phyloP scores from a whole-genome alignment of 2,329 filamentous ascomycete species.

The Aspergillus awamori region DNA sequence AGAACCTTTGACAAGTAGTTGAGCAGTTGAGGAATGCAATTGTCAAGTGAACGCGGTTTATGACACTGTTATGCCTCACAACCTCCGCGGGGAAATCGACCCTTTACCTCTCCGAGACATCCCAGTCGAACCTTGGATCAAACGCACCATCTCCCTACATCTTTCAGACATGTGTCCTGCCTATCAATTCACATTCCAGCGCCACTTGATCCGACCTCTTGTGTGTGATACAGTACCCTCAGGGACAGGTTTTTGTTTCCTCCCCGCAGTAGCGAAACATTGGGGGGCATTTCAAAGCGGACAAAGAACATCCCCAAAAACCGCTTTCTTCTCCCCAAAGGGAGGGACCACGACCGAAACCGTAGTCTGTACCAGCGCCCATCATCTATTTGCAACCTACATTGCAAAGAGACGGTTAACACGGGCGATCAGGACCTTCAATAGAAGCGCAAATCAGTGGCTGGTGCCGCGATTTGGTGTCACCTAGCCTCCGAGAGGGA shows the following conservation, averaged over 20 bases:
- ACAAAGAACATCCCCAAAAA: slow-evolving; percentile 98
- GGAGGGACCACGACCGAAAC: background rate
- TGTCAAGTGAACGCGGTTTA: slow-evolving; percentile 21
- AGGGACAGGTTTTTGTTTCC: slow-evolving; percentile 94
- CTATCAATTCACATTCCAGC: background rate
- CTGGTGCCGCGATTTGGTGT: slow-evolving; percentile 57
- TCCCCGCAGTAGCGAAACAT: slow-evolving; percentile 56
- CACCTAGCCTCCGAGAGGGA: slow-evolving; percentile 33
- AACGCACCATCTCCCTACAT: slow-evolving; percentile 30
- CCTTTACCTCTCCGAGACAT: background rate
- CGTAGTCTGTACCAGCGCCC: slow-evolving; percentile 54
- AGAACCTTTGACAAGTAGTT: slow-evolving; percentile 15
- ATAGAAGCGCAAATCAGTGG: slow-evolving; percentile 54
- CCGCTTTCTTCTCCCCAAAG: slow-evolving; percentile 57
- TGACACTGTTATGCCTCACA: slow-evolving; percentile 14
- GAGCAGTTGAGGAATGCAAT: slow-evolving; percentile 18
- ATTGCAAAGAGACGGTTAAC: slow-evolving; percentile 66
- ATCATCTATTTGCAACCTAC: slow-evolving; percentile 57
- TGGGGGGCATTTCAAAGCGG: slow-evolving; percentile 70
- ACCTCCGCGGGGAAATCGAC: slow-evolving; percentile 10
- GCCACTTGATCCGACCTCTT: slow-evolving; percentile 56
- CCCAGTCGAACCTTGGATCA: slow-evolving; percentile 17
- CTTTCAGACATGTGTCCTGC: slow-evolving; percentile 19
- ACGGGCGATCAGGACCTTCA: slow-evolving; percentile 62
- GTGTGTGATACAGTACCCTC: slow-evolving; percentile 82